These are phyloP conservation scores for Saccharomyces pastorianus DNA, from an alignment of 1,139 yeast species.

Conservation along the genomic window DNA sequence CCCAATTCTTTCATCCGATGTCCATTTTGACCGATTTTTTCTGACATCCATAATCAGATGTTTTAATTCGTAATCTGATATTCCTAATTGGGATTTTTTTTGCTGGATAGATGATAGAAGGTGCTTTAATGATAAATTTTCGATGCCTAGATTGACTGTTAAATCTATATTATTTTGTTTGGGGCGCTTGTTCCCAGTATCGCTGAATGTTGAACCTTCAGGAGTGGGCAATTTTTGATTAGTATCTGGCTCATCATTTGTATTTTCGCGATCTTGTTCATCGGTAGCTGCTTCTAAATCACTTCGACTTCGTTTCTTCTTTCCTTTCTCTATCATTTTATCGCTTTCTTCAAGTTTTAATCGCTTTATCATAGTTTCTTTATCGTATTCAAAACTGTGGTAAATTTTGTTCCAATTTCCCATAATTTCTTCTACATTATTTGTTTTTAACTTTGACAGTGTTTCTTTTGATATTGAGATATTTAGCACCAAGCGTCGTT, in stretches of 20 bases:
- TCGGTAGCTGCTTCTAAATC: slow-evolving; percentile 8
- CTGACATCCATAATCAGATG: slow-evolving; percentile 85
- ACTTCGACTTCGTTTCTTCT: slow-evolving; percentile 19
- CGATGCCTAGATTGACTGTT: slow-evolving; percentile 63
- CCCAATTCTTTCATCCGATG: slow-evolving; percentile 84
- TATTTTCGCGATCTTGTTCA: slow-evolving; percentile 5
- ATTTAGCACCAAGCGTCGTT: slow-evolving; percentile 21
- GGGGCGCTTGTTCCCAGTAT: slow-evolving; percentile 7
- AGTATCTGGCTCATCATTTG: slow-evolving; percentile 1
- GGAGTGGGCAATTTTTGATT: slow-evolving; percentile 2
- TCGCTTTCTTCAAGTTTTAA: slow-evolving; percentile 76
- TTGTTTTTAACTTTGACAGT: slow-evolving; percentile 21
- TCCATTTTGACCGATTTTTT: slow-evolving; percentile 95
- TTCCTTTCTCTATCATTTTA: slow-evolving; percentile 46
- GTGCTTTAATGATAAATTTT: slow-evolving; percentile 73
- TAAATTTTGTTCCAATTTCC: slow-evolving; percentile 54
- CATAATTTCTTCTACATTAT: slow-evolving; percentile 31
- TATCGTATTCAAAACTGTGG: slow-evolving; percentile 77
- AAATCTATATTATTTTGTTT: slow-evolving; percentile 20
- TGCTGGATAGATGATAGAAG: slow-evolving; percentile 69
- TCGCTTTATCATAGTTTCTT: slow-evolving; percentile 69
- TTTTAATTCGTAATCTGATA: slow-evolving; percentile 81
- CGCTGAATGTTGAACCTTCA: slow-evolving; percentile 4
- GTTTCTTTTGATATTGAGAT: slow-evolving; percentile 29
- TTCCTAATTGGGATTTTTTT: slow-evolving; percentile 61